Evolutionary conservation across 192 early-diverging fungal species (phyloP), one percentile per base, ranked within the genome.

Genomic region (Mycoemilia scoparia): DNA sequence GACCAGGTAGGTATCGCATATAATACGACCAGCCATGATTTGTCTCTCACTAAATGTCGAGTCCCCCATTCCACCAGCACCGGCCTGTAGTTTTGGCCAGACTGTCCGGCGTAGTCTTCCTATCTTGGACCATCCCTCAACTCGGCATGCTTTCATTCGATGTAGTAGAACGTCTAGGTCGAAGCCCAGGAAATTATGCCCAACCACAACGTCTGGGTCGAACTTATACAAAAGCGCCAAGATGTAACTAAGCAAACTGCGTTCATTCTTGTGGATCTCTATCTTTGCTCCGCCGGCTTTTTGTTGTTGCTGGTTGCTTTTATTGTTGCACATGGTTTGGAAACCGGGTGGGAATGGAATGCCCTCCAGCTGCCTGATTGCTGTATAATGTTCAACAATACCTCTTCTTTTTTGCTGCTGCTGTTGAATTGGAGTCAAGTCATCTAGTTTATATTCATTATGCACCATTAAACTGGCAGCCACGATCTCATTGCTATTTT

Each of bases 141-240:
- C 70, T 4, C 73, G 76, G 17, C 72, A 61, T n/a, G 53, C 65
- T 38, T 84, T 87, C 82, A 96, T 84, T 16, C 96, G 81, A 46
- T 90, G 83, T 29, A 96, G 54, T 2, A 99, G 58, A 6, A 96
- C 77, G 41, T 89, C 87, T 20, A 99, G 61, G 46, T 86, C 84
- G 47, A 93, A 91, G 8, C 89, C 90, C 38, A 84, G 69, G 63
- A 99, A 86, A 41, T 96, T 96, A 66, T 99, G 96, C 11, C 90
- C 86, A 6, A 91, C 79, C 37, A 99, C 56, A 0, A 99, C 62
- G 58, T 99, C 96, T 0, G 96, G 90, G 40, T 99, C 96, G 7
- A 51, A 21, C 13, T 53, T 50, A 25, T 84, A 70, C 24, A 99
- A 66, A 6, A 68, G 62, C 7, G 82, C 85, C 55, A 45, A 20